Evolutionary conservation across 148 eudicot species (phyloP), one percentile per base, ranked within the genome.

Genomic region (Dianthus caryophyllus): DNA sequence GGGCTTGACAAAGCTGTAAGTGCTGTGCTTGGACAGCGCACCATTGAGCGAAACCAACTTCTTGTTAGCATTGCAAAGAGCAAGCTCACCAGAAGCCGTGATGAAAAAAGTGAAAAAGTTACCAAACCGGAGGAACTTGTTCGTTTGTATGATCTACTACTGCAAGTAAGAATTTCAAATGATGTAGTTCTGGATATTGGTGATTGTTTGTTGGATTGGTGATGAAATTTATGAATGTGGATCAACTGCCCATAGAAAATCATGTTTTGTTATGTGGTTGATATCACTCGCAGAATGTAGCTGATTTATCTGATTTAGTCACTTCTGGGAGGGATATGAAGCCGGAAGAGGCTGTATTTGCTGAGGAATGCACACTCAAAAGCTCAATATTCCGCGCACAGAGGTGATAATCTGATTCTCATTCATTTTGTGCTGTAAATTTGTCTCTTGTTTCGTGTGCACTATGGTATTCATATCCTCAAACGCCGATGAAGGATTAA

Each of bases 51-150:
- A 54, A 90, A 94, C 80, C 90, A 83, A 73, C 81, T 90, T 60
- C 74, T 93, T 60, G 98, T 93, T 68, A 81, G 78, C 71, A 78
- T 88, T 20, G 96, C 92, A 61, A 94, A 90, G 73, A 88, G 92
- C 76, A 94, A 90, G 73, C 86, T 91, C 65, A 81, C 69, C 24
- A 88, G 78, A 79, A 76, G 46, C 68, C 89, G 86, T 66, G 97
- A 86, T 72, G 97, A 88, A 39, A 91, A 83, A 77, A 91, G 71
- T 78, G 92, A 88, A 69, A 86, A 83, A 69, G 80, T 82, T 39
- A 84, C 97, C 61, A 93, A 90, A 75, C 96, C 98, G 12, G 98
- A 93, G 81, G 98, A 93, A 79, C 92, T 93, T 80, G 96, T 93
- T 66, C 84, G 96, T 65, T 66, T 93, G 70, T 90, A 81, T 72